Evolutionary conservation across 805 yeast species (phyloP).

Genomic region (Danielia reshetovae): DNA sequence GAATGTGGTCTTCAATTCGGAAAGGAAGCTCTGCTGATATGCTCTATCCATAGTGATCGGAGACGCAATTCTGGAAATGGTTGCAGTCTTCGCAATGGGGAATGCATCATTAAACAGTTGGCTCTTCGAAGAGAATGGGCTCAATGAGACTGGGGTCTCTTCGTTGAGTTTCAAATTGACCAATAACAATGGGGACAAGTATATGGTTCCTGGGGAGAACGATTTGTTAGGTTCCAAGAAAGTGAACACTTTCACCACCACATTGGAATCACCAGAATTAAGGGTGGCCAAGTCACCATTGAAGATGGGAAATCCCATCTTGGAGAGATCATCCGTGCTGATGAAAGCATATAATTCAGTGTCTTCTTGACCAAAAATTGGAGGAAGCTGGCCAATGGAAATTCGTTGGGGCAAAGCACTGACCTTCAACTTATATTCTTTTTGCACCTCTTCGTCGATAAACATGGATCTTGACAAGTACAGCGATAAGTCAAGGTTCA

Average conservation of each 20-base stretch:
- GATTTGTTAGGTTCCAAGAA: constrained; percentile 58
- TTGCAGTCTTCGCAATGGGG: constrained; percentile 59
- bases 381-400: constrained; percentile 16
- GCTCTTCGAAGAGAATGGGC: constrained; percentile 9
- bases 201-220: constrained; percentile 36
- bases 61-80: constrained; percentile 64
- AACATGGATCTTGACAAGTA: constrained; percentile 30
- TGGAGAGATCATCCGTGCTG: constrained; percentile 46
- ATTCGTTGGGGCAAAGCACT: constrained; percentile 29
- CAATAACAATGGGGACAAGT: constrained; percentile 60
- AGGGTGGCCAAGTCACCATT: constrained; percentile 63
- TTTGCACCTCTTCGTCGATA: constrained; percentile 2
- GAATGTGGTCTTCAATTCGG: constrained; percentile 60
- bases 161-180: constrained; percentile 43
- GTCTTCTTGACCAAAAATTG: constrained; percentile 30
- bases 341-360: constrained; percentile 37
- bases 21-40: constrained; percentile 56
- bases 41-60: constrained; percentile 64
- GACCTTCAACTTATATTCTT: constrained; percentile 17
- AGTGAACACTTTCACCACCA: constrained; percentile 47
- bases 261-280: constrained; percentile 7
- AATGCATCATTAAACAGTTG: constrained; percentile 22
- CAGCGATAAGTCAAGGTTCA: constrained; percentile 27
- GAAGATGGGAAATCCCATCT: constrained; percentile 52
- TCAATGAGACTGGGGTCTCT: constrained; percentile 16